Evolutionary conservation across 345 rosid genomes (phyloP).

Genomic region (Eucalyptus regnans): DNA sequence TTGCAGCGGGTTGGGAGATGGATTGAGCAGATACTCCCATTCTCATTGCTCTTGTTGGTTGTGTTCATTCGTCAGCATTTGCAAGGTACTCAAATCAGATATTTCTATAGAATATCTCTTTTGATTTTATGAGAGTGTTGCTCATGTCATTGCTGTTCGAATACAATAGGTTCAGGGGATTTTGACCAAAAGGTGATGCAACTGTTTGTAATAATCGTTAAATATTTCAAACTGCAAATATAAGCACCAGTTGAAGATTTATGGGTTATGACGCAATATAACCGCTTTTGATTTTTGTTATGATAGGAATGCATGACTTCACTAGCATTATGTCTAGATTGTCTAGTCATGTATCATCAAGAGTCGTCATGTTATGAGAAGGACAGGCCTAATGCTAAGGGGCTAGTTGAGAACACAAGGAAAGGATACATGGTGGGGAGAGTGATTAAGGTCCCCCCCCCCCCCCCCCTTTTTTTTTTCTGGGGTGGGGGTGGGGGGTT

Average conservation of each 20-base stretch:
- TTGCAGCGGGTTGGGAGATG: constrained; percentile 41
- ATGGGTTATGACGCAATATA: background rate
- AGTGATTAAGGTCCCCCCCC: background rate
- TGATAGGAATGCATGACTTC: background rate
- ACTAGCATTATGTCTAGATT: background rate
- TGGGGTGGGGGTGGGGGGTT: background rate
- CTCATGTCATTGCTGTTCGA: background rate
- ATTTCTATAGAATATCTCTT: background rate
- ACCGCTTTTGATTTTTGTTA: background rate
- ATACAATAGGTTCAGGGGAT: background rate
- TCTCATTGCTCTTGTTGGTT: constrained; percentile 35
- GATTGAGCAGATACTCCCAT: constrained; percentile 49
- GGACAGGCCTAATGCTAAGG: background rate
- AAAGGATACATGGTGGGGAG: background rate
- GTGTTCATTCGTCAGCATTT: constrained; percentile 58
- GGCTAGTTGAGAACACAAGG: background rate
- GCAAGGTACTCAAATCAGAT: constrained; percentile 25
- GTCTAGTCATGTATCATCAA: background rate
- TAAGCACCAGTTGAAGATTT: background rate
- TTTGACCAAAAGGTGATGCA: background rate
- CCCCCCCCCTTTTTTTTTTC: accelerated
- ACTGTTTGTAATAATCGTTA: background rate
- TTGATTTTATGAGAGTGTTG: background rate
- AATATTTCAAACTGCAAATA: background rate
- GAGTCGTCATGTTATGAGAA: background rate